Base-by-base conservation (phyloP, 2,329 filamentous ascomycete genomes). In the Fusarium sp. region DNA sequence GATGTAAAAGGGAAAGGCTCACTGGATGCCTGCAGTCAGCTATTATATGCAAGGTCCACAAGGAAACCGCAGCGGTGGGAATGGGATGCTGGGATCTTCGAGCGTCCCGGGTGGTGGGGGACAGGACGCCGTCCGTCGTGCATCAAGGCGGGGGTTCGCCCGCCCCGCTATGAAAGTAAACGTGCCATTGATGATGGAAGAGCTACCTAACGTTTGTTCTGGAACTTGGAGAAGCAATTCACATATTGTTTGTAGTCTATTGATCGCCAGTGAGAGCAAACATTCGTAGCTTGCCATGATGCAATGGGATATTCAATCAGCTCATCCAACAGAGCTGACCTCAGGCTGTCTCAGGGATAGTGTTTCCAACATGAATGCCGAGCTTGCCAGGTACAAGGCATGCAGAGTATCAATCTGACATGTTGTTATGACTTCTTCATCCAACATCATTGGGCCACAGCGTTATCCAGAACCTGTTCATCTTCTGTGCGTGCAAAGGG, bases 61-160 rank as follows among this genome's bases (percentile, higher is more conserved):
- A 6, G 24, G 47, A 64, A 45, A 42, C 50, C 34, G 64, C 14
- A 56, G 54, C 69, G 37, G 60, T 60, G 50, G 50, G 54, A 71
- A 54, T 74, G 14, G 45, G 62, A 71, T 67, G 27, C 29, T 52
- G 45, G 57, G 40, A 56, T 63, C 61, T 60, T 22, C n/a, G 47
- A 45, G n/a, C 6, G 27, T 31, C 47, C 27, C 27, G 68, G 68
- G 27, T 74, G 64, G 71, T 73, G 71, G 71, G 71, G 71, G 71
- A 72, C 10, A 24, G 27, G 47, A 52, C 29, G 47, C 18, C 47
- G 27, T 52, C 47, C 47, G 27, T n/a, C 47, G 47, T 52, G 47
- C 27, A 52, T 40, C 29, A 31, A 56, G 60, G 60, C 60, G 60
- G 60, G 60, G 60, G 60, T 3, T 63, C 45, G 24, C 34, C 45